A percentile compares a stretch with the other conserved stretches of the same genome.
Conservation (phyloP, 2,329 filamentous ascomycete genomes). For the Aspergillus sp. region DNA sequence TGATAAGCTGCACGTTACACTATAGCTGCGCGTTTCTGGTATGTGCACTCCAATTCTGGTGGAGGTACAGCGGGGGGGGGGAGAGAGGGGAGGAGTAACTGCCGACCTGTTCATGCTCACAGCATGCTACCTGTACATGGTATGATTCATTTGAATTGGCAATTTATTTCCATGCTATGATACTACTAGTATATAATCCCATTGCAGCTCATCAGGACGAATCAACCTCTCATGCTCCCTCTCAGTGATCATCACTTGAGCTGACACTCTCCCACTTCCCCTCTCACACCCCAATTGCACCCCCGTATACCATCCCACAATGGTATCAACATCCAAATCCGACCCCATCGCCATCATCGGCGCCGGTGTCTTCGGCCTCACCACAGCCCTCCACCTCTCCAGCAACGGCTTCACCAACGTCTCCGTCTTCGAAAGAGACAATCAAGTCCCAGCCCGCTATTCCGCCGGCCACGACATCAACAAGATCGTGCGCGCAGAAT, state of each 20-base stretch:
- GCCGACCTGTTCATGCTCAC: too few species aligned
- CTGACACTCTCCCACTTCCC: not conserved
- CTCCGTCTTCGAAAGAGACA: conserved; percentile 50
- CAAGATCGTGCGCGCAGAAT: conserved; percentile 63
- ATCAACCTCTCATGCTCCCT: not conserved
- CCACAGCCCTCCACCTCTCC: conserved; percentile 52
- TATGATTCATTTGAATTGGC: too few species aligned
- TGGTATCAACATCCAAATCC: conserved; percentile 7
- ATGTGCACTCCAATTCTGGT: too few species aligned
- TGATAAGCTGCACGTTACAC: not conserved
- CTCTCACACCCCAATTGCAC: not conserved
- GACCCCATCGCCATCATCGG: conserved; percentile 42
- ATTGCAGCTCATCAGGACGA: too few species aligned
- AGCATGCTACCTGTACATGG: too few species aligned
- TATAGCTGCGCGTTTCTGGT: too few species aligned
- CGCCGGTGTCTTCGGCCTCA: conserved; percentile 54
- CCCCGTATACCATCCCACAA: not conserved
- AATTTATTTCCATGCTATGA: too few species aligned
- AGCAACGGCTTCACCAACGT: conserved; percentile 49
- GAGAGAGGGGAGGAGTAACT: too few species aligned
- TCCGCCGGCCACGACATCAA: conserved; percentile 63
- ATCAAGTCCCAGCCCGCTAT: conserved; percentile 50
- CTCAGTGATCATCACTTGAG: not conserved
- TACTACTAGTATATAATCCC: too few species aligned
- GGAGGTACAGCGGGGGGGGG: not conserved